Base-by-base conservation (phyloP, 2,329 filamentous ascomycete genomes). In the Zopfia rhizophila region DNA sequence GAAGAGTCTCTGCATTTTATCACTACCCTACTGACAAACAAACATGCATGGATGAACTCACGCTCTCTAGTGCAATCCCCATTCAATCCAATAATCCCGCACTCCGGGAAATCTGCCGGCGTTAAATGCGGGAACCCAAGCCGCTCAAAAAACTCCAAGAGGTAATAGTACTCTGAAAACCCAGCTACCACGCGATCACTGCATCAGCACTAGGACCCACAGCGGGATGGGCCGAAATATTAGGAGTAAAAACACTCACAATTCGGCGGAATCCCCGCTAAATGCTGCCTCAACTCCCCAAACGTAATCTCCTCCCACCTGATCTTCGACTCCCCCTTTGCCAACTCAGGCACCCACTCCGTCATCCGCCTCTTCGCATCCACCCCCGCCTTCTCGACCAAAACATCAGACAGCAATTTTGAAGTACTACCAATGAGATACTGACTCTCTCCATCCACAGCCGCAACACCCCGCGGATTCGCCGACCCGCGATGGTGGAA, bases 371-470 rank as follows among this genome's bases (percentile, higher is more conserved):
- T n/a, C n/a, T n/a, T n/a, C 14, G 38, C 14, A 13, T 27, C 38
- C 14, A 45, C 39, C 13, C 35, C 42, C 5, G 42, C 39, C 7
- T 35, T 22, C 5, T 38, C 19, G 11, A 39, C 32, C 2, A 39
- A 16, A 6, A 45, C 17, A 25, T 38, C 42, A 3, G 42, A 39
- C 25, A 45, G 31, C 5, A 45, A 21, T 25, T 45, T 45, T 10
- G 33, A 44, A n/a, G 39, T 32, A 4, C 33, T 38, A 5, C 42
- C 42, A 12, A 45, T 22, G 13, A 45, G 35, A 23, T 45, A 45
- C 18, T 45, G 42, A 10, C 33, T 45, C 12, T 39, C 42, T 8
- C 42, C 42, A 18, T 39, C 25, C 3, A 45, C 19, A 10, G 7
- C 23, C 11, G 7, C 14, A 3, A 25, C 39, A 13, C 42, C 42